These are phyloP conservation scores for Beta lomatogona DNA, from an alignment of 179 eudicot species.

Conservation along the genomic window DNA sequence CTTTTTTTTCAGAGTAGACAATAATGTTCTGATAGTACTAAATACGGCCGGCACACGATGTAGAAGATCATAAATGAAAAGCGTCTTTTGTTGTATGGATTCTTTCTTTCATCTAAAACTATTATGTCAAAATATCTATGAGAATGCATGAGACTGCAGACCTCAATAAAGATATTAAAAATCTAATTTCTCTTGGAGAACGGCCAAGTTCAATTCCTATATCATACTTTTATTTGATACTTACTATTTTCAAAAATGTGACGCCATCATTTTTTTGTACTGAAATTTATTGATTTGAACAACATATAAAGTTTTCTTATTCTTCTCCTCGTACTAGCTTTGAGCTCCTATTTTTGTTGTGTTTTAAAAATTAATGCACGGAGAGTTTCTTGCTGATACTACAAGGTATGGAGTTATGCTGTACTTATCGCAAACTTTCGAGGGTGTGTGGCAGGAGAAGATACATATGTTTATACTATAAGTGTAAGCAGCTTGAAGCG, in stretches of 20 bases:
- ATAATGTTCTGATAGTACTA: background rate
- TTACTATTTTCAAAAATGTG: background rate
- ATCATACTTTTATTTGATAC: background rate
- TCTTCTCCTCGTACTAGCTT: background rate
- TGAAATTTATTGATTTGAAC: background rate
- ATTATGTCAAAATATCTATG: background rate
- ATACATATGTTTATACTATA: background rate
- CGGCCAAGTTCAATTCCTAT: background rate
- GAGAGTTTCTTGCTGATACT: background rate
- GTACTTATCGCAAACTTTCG: background rate
- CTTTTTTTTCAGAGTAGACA: background rate
- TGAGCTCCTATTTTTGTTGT: background rate
- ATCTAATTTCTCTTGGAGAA: background rate
- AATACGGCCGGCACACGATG: background rate
- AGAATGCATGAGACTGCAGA: background rate
- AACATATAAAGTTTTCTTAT: background rate
- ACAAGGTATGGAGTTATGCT: background rate
- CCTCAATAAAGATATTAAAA: background rate
- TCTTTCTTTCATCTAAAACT: background rate
- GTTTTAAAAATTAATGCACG: background rate
- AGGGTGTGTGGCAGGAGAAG: slow-evolving; percentile 4
- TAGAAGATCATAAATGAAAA: background rate
- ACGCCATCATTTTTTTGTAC: background rate
- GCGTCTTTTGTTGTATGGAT: background rate
- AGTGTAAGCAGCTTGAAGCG: background rate